Evolutionary conservation across 169 alveolate genomes (phyloP).

Genomic region (Cryptosporidium bovis): DNA sequence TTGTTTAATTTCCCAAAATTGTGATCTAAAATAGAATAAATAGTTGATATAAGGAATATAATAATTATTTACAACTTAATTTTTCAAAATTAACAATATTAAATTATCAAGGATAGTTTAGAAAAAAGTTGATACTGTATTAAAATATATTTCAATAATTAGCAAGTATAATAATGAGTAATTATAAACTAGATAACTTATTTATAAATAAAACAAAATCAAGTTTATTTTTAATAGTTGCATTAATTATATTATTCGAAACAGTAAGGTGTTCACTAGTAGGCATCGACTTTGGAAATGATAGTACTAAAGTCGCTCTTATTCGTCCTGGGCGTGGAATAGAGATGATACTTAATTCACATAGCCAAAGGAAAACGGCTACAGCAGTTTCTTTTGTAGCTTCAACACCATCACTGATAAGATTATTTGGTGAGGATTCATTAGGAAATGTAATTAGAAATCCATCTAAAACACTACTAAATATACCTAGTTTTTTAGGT

Average conservation of each 20-base stretch:
- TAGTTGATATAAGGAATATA: no score
- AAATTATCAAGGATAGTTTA: no score
- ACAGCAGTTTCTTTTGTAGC: conserved; percentile 65
- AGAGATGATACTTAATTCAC: conserved; percentile 80
- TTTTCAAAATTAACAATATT: no score
- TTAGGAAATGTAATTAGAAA: conserved; percentile 77
- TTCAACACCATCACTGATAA: conserved; percentile 78
- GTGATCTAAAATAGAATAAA: no score
- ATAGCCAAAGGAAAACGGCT: conserved; percentile 82
- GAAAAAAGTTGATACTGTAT: not conserved
- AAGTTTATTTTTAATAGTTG: not conserved
- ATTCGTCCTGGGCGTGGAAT: conserved; percentile 85
- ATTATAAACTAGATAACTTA: not conserved
- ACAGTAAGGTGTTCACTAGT: conserved; percentile 64
- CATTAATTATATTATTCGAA: not conserved
- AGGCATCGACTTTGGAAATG: conserved; percentile 84
- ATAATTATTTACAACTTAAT: no score
- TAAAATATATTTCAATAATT: not conserved
- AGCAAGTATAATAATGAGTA: not conserved
- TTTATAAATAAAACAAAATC: not conserved
- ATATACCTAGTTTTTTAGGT: conserved; percentile 78
- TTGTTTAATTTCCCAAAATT: no score
- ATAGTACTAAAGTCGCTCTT: conserved; percentile 81
- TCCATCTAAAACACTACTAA: conserved; percentile 76
- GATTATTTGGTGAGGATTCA: conserved; percentile 80